A percentile compares a stretch with the other conserved stretches of the same genome.
phyloP scores from a whole-genome alignment of 345 rosid species.

The Laguncularia racemosa region DNA sequence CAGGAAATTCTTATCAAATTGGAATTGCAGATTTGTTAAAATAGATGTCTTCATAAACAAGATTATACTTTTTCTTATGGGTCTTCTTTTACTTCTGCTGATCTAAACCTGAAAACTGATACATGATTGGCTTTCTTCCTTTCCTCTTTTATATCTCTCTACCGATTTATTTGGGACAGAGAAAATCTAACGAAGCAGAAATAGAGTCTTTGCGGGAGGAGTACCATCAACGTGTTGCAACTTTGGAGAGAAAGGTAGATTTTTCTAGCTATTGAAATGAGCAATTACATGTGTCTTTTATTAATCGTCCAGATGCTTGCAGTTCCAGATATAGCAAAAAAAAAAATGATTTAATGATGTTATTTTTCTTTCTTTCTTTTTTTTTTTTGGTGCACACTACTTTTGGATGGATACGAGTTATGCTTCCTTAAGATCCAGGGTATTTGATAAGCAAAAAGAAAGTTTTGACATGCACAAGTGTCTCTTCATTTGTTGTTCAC shows the following conservation, averaged over 20 bases:
- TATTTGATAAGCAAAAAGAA: constrained; percentile 1
- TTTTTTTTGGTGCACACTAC: no score
- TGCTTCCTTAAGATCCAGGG: background rate
- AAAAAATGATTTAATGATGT: background rate
- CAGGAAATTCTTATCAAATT: no score
- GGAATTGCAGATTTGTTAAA: no score
- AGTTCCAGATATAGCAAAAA: no score
- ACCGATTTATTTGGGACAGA: constrained; percentile 43
- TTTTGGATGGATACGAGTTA: no score
- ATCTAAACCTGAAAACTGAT: no score
- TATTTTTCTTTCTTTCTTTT: background rate
- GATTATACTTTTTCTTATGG: no score
- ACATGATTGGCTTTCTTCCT: background rate
- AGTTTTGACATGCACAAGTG: constrained; percentile 1
- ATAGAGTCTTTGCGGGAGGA: constrained; percentile 94
- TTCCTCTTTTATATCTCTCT: constrained; percentile 1
- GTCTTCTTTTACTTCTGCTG: no score
- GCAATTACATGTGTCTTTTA: no score
- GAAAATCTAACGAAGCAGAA: constrained; percentile 86
- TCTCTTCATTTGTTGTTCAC: no score
- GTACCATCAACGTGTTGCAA: constrained; percentile 93
- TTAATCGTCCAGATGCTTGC: no score
- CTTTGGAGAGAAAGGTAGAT: constrained; percentile 89
- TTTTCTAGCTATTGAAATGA: background rate
- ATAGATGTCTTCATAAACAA: no score